Base-by-base conservation (phyloP, 148 eudicot genomes). In the Cornus controversa region DNA sequence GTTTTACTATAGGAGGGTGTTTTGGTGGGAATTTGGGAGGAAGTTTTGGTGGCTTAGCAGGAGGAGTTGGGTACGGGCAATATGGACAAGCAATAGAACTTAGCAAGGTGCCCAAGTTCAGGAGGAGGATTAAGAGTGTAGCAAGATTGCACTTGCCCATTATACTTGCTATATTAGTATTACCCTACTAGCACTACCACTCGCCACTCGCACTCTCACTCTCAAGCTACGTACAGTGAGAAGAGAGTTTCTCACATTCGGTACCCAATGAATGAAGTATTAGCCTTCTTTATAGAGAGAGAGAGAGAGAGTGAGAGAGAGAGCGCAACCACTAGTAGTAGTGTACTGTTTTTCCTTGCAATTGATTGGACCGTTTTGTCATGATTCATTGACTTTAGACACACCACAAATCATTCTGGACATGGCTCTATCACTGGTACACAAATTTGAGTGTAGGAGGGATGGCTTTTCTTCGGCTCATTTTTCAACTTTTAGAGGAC, bases 31-130 rank as follows among this genome's bases (percentile, higher is more conserved):
- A 50, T 50, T 50, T 50, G 57, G 57, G 10, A 23, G 80, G 79
- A 0, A 74, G 73, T 65, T 78, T 70, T 13, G 81, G 80, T 22
- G 78, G 83, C 25, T 72, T 73, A 2, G 67, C 25, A 8, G 90
- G 74, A 16, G 87, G 90, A 72, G 81, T 72, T 31, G 77, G 80
- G 74, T 77, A 71, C 5, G 77, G 80, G 66, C 81, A 78, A 22
- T 62, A 62, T 11, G 81, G 81, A 31, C 81, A 78, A 60, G 81
- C 75, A 60, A 71, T 45, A 29, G 81, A 62, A 40, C 23, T 24
- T 8, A 78, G 71, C 63, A 72, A 45, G 10, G 81, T 31, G 28
- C 81, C 81, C 31, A 78, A 66, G 67, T 78, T 78, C 11, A 78
- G 76, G 31, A 78, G 64, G 4, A 78, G 70, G 57, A 78, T 54